Percentiles rank a stretch among this genome's conserved stretches.
These are phyloP conservation scores for Hirschfeldia incana DNA, from an alignment of 345 rosid species.

Conservation along the genomic window DNA sequence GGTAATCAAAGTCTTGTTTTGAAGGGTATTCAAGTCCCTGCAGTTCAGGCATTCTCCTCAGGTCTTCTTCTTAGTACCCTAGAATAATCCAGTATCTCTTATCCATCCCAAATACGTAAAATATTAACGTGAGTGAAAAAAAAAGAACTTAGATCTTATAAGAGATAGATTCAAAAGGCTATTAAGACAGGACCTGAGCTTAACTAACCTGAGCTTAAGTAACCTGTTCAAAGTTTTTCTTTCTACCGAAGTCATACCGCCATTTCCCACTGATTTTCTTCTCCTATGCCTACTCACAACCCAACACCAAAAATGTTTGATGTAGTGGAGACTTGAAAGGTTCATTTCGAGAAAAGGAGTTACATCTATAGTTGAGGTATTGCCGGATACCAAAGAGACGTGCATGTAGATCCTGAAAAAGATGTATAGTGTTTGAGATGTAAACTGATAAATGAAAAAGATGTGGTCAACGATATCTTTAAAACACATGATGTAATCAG, in stretches of 20 bases:
- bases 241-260: conserved; percentile 93
- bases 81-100: conserved; percentile 81
- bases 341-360: not conserved
- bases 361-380: not conserved
- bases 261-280: conserved; percentile 86
- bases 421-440: too few species aligned
- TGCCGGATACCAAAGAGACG: not conserved
- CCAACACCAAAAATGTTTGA: conserved; percentile 14
- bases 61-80: conserved; percentile 79
- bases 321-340: not conserved
- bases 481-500: too few species aligned
- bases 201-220: not conserved
- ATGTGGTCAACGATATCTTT: too few species aligned
- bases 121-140: not conserved
- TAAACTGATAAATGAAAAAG: too few species aligned
- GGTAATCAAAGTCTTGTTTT: conserved; percentile 78
- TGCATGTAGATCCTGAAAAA: not conserved
- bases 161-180: not conserved
- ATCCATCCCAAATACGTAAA: conserved; percentile 89
- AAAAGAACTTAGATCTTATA: not conserved
- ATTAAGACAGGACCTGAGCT: not conserved
- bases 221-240: conserved; percentile 92
- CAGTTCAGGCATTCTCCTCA: conserved; percentile 81
- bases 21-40: conserved; percentile 96
- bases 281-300: conserved; percentile 78